These are phyloP conservation scores for Sporisorium iseilematis-ciliati DNA, from an alignment of 1,284 basidiomycete species.

Conservation along the genomic window DNA sequence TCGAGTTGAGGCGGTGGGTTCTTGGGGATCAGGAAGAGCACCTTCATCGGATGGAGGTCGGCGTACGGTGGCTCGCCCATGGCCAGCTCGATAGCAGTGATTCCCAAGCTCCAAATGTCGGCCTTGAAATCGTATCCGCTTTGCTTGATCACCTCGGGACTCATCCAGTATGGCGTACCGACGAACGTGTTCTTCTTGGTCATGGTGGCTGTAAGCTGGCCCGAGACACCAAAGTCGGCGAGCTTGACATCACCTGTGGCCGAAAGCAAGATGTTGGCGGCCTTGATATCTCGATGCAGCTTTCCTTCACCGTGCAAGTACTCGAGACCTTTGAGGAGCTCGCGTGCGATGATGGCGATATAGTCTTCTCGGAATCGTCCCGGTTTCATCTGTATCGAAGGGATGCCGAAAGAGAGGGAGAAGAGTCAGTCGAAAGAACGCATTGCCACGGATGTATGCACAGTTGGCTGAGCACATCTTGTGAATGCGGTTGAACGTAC, in stretches of 20 bases:
- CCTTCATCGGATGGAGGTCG: conserved; percentile 99
- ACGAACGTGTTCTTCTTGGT: conserved; percentile 98
- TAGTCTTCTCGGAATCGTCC: conserved; percentile 97
- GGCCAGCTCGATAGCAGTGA: conserved; percentile 96
- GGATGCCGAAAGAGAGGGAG: conserved; percentile 4
- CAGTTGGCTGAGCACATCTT: too few species aligned
- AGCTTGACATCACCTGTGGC: conserved; percentile 97
- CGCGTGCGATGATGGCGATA: conserved; percentile 94
- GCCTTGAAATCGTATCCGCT: conserved; percentile 99
- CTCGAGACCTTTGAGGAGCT: conserved; percentile 89
- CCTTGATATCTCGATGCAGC: conserved; percentile 98
- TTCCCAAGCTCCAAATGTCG: conserved; percentile 79
- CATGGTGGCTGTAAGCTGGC: conserved; percentile 90
- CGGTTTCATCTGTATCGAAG: conserved; percentile 86
- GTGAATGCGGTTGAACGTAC: conserved; percentile 59
- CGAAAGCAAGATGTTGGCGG: conserved; percentile 93
- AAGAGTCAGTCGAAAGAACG: conserved; percentile 14
- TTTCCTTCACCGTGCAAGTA: conserved; percentile 97
- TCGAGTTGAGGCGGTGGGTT: conserved; percentile 93
- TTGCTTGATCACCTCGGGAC: conserved; percentile 99
- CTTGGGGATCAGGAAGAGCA: conserved; percentile 97
- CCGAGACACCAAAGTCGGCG: conserved; percentile 98
- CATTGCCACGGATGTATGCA: conserved; percentile 12
- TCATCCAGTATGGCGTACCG: conserved; percentile 84
- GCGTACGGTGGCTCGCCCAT: conserved; percentile 98